Percentiles rank a stretch among this genome's conserved stretches.
Evolutionary conservation across 2,329 filamentous ascomycete species (phyloP).

Genomic region (Apiospora marii): DNA sequence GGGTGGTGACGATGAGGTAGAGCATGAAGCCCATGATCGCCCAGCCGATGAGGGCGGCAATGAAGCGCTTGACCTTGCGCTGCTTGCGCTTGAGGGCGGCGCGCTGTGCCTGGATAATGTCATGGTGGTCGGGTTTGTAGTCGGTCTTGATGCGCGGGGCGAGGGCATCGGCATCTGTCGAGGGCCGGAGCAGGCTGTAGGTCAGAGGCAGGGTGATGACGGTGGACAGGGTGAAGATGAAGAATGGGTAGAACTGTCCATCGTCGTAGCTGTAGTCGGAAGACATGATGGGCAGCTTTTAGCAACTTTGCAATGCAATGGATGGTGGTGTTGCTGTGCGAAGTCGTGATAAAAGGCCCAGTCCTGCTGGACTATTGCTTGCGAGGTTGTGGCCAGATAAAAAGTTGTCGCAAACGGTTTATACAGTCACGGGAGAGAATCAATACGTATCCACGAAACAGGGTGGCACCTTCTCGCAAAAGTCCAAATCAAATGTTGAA

Average conservation of each 20-base stretch:
- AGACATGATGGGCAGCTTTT: conserved; percentile 69
- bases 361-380: conserved; percentile 24
- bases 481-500: conserved; percentile 21
- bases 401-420: conserved; percentile 17
- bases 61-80: conserved; percentile 83
- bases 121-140: conserved; percentile 82
- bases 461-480: conserved; percentile 5
- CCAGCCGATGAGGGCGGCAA: conserved; percentile 82
- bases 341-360: conserved; percentile 21
- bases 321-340: conserved; percentile 20
- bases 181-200: conserved; percentile 84
- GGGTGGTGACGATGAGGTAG: conserved; percentile 86
- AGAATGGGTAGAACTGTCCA: conserved; percentile 98
- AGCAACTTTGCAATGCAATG: conserved; percentile 15
- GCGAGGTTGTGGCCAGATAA: conserved; percentile 16
- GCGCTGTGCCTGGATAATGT: conserved; percentile 83
- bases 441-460: conserved; percentile 16
- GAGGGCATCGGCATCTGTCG: conserved; percentile 77
- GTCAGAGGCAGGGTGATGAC: conserved; percentile 91
- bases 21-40: conserved; percentile 86
- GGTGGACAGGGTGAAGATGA: conserved; percentile 88
- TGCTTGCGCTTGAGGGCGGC: conserved; percentile 89
- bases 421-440: not conserved
- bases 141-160: conserved; percentile 83
- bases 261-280: conserved; percentile 99